A percentile compares a stretch with the other conserved stretches of the same genome.
Conservation (phyloP, 306 rosid species). For the Prunus dulcis region DNA sequence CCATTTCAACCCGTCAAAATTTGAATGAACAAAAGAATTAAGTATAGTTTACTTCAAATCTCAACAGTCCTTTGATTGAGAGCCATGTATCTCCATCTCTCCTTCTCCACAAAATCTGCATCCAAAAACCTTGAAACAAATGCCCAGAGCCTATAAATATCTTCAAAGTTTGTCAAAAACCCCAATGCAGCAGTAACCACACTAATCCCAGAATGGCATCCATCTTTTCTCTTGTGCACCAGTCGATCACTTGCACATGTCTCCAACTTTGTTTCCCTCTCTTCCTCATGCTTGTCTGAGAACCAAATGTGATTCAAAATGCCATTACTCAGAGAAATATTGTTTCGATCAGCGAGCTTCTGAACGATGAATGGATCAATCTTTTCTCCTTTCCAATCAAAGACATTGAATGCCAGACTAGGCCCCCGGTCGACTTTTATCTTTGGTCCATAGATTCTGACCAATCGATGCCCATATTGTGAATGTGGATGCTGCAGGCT, state of each 20-base stretch:
- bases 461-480: conserved; percentile 43
- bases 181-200: conserved; percentile 53
- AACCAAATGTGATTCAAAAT: conserved; percentile 42
- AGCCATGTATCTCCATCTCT: conserved; percentile 85
- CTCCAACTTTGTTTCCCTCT: conserved; percentile 39
- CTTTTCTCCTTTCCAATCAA: conserved; percentile 91
- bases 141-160: conserved; percentile 64
- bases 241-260: conserved; percentile 16
- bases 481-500: conserved; percentile 68
- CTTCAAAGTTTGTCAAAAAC: conserved; percentile 75
- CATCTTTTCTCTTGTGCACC: conserved; percentile 10
- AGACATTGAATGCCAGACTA: conserved; percentile 66
- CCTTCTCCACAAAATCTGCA: conserved; percentile 90
- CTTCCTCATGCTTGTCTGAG: conserved; percentile 45
- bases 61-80: conserved; percentile 69
- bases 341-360: conserved; percentile 73
- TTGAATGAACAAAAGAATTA: conserved; percentile 2
- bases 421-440: conserved; percentile 60
- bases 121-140: conserved; percentile 75
- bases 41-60: conserved; percentile 24
- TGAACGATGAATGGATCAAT: conserved; percentile 66
- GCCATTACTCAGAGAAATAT: conserved; percentile 50
- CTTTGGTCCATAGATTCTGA: conserved; percentile 75
- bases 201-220: conserved; percentile 25
- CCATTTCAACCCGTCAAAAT: no score